Percentiles rank a stretch among this genome's conserved stretches.
These are phyloP conservation scores for Zoysia matrella DNA, from an alignment of 202 grass and related monocot species.

Conservation along the genomic window DNA sequence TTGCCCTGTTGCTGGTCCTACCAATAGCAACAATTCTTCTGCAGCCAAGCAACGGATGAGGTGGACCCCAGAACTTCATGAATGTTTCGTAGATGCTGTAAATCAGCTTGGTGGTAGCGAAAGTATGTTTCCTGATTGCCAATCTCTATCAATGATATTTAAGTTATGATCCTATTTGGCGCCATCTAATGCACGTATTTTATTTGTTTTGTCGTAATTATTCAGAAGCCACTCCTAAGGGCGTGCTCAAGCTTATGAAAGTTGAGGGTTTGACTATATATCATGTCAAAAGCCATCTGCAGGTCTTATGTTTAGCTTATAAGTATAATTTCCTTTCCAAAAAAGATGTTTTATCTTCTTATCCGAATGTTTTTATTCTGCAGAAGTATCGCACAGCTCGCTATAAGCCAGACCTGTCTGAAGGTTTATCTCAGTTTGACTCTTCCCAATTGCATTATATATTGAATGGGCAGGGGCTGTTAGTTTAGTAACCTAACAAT, in stretches of 20 bases:
- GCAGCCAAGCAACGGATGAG: slow-evolving; percentile 77
- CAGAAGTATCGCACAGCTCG: slow-evolving; percentile 94
- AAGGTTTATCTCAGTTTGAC: slow-evolving; percentile 61
- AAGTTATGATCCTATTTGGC: slow-evolving; percentile 21
- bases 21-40: slow-evolving; percentile 55
- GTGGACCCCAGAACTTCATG: slow-evolving; percentile 95
- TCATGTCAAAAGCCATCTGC: slow-evolving; percentile 97
- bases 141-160: slow-evolving; percentile 33
- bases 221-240: slow-evolving; percentile 96
- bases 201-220: not conserved
- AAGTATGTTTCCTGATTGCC: slow-evolving; percentile 62
- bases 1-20: slow-evolving; percentile 64
- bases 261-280: slow-evolving; percentile 91
- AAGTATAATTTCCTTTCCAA: slow-evolving; percentile 32
- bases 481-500: slow-evolving; percentile 35
- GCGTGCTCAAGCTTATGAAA: slow-evolving; percentile 94
- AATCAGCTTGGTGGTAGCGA: slow-evolving; percentile 92
- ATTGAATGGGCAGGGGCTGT: slow-evolving; percentile 9
- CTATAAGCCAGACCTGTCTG: slow-evolving; percentile 67
- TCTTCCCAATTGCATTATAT: slow-evolving; percentile 7
- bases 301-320: slow-evolving; percentile 60
- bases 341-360: slow-evolving; percentile 30
- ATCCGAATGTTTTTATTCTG: slow-evolving; percentile 41
- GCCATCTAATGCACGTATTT: slow-evolving; percentile 38
- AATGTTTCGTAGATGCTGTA: slow-evolving; percentile 87